These are phyloP conservation scores for Saccharomyces kudriavzevii DNA, from an alignment of 805 yeast species.

Conservation along the genomic window DNA sequence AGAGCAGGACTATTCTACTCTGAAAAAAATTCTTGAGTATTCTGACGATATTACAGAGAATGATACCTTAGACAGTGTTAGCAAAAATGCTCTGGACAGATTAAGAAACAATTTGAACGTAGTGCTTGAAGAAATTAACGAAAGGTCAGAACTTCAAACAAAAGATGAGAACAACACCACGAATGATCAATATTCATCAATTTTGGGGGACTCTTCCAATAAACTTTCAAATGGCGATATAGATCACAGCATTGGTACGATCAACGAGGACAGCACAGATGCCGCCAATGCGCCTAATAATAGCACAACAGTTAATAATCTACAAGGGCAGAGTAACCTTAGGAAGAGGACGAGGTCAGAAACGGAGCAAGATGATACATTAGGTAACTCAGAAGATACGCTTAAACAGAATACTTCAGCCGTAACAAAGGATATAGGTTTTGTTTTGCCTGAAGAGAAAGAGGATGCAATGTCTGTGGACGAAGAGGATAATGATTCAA, in stretches of 20 bases:
- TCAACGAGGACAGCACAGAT: not conserved
- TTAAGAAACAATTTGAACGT: conserved; percentile 13
- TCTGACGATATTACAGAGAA: conserved; percentile 28
- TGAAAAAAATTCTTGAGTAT: conserved; percentile 22
- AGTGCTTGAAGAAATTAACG: conserved; percentile 9
- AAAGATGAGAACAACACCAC: not conserved
- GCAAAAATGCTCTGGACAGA: conserved; percentile 31
- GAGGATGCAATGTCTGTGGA: conserved; percentile 4
- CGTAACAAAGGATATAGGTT: conserved; percentile 1
- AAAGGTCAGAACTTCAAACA: conserved; percentile 2
- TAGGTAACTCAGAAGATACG: not conserved
- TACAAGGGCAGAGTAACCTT: not conserved
- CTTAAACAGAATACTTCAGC: not conserved
- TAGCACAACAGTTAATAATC: not conserved
- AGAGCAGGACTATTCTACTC: conserved; percentile 18
- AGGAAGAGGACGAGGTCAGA: not conserved
- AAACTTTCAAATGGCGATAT: not conserved
- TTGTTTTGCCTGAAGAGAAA: not conserved
- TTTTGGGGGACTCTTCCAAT: conserved; percentile 10
- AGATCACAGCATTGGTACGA: not conserved
- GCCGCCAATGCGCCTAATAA: not conserved
- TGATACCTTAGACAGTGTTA: conserved; percentile 26
- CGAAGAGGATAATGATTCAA: not conserved
- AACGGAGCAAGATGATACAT: not conserved
- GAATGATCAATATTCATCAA: conserved; percentile 18